phyloP scores from a whole-genome alignment of 768 basidiomycete genomes.

The Lactarius tabidus region DNA sequence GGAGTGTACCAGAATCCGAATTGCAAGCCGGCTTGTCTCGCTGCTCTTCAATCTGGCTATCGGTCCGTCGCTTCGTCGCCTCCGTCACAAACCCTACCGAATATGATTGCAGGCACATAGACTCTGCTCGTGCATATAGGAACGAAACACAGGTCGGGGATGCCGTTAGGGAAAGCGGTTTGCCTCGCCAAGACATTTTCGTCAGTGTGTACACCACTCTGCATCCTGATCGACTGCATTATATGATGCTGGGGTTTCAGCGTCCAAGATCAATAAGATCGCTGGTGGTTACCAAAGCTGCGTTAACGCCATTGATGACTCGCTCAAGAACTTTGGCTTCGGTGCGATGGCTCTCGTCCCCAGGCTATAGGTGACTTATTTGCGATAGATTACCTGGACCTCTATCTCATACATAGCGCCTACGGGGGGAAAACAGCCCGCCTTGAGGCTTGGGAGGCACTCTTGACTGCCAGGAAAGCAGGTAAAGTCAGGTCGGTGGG shows the following conservation, averaged over 20 bases:
- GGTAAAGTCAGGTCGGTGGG: slow-evolving; percentile 74
- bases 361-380: neutral
- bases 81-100: neutral
- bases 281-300: slow-evolving; percentile 14
- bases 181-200: slow-evolving; percentile 60
- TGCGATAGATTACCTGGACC: slow-evolving; percentile 57
- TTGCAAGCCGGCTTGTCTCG: slow-evolving; percentile 49
- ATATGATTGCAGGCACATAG: slow-evolving; percentile 53
- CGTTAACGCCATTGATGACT: slow-evolving; percentile 11
- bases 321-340: slow-evolving; percentile 9
- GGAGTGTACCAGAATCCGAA: slow-evolving; percentile 66
- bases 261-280: slow-evolving; percentile 24
- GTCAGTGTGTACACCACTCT: slow-evolving; percentile 48
- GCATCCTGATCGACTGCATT: neutral
- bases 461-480: slow-evolving; percentile 54
- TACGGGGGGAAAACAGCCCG: slow-evolving; percentile 58
- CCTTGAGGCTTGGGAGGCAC: slow-evolving; percentile 66
- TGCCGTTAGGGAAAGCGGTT: slow-evolving; percentile 52
- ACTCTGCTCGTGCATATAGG: slow-evolving; percentile 65
- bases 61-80: slow-evolving; percentile 34
- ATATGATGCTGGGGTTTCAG: slow-evolving; percentile 7
- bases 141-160: slow-evolving; percentile 62
- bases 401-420: slow-evolving; percentile 78
- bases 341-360: neutral
- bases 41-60: slow-evolving; percentile 66